Evolutionary conservation across 2,329 filamentous ascomycete genomes (phyloP).

Genomic region (Gnomoniopsis smithogilvyi): DNA sequence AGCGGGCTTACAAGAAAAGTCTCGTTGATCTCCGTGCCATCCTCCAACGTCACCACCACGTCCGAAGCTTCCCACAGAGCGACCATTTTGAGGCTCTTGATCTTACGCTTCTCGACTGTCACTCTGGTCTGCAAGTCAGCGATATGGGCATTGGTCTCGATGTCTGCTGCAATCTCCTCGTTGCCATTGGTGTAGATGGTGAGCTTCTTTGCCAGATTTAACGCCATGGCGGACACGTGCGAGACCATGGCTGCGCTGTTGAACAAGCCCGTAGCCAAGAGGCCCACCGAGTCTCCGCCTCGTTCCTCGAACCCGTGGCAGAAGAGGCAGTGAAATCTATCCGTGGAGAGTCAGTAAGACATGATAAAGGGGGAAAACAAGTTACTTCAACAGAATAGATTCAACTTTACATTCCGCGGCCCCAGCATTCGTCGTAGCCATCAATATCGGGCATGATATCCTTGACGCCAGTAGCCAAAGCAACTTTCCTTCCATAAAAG

Average conservation of each 20-base stretch:
- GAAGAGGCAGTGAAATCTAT: conserved; percentile 42
- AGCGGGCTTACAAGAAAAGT: conserved; percentile 7
- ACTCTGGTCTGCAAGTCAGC: conserved; percentile 9
- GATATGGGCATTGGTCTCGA: not conserved
- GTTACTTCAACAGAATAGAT: too few species aligned
- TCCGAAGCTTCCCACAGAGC: conserved; percentile 5
- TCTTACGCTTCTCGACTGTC: conserved; percentile 7
- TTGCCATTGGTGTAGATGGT: conserved; percentile 15
- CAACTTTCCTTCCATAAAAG: conserved; percentile 50
- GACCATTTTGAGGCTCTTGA: conserved; percentile 10
- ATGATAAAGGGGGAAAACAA: not conserved
- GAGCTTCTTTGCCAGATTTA: conserved; percentile 11
- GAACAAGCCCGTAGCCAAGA: conserved; percentile 23
- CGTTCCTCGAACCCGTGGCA: conserved; percentile 59
- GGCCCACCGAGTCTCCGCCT: conserved; percentile 40
- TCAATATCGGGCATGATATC: conserved; percentile 49
- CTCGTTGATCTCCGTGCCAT: conserved; percentile 12
- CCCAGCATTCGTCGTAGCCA: conserved; percentile 56
- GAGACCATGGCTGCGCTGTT: not conserved
- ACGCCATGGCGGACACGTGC: conserved; percentile 4
- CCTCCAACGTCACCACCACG: conserved; percentile 13
- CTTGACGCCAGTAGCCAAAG: conserved; percentile 50
- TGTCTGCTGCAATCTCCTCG: not conserved
- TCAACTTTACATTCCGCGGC: conserved; percentile 45
- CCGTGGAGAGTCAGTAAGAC: not conserved